These are phyloP conservation scores for Hymenoscyphus linearis DNA, from an alignment of 2,329 filamentous ascomycete species.

Conservation along the genomic window DNA sequence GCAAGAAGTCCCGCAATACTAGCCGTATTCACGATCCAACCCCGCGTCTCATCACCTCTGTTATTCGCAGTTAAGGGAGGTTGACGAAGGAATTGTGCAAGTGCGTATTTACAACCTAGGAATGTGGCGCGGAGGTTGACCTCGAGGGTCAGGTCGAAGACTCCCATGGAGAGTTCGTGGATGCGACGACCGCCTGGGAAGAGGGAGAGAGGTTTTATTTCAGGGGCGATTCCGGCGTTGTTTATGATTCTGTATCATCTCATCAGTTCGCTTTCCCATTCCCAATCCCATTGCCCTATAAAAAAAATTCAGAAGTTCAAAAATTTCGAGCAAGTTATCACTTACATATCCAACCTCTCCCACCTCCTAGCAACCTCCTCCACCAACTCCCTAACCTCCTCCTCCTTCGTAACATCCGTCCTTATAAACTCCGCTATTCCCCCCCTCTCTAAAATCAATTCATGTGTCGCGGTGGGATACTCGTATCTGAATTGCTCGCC, in stretches of 20 bases:
- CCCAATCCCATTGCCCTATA: neutral
- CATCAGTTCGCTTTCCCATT: neutral
- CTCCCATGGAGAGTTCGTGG: conserved; percentile 3
- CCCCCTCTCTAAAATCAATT: conserved; percentile 33
- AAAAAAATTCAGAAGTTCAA: too few species aligned
- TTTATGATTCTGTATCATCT: conserved; percentile 9
- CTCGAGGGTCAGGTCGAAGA: conserved; percentile 27
- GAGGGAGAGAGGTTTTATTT: neutral
- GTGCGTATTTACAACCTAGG: conserved; percentile 33
- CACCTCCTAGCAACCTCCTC: conserved; percentile 31
- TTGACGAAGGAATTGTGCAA: conserved; percentile 18
- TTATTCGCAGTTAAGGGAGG: conserved; percentile 1
- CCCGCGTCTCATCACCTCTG: conserved; percentile 11
- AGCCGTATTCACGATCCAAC: conserved; percentile 28
- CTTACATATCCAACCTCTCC: conserved; percentile 26
- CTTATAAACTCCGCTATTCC: conserved; percentile 38
- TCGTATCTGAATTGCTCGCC: conserved; percentile 8
- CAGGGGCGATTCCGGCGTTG: conserved; percentile 12
- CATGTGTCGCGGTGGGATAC: conserved; percentile 32
- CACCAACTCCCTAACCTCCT: conserved; percentile 36
- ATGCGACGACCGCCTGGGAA: conserved; percentile 5
- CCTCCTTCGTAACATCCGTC: conserved; percentile 37
- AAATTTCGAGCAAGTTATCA: too few species aligned
- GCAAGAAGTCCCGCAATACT: conserved; percentile 21
- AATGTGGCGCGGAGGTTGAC: conserved; percentile 33